phyloP scores from a whole-genome alignment of 2,329 filamentous ascomycete genomes.

The Phaeosphaeria sp. region DNA sequence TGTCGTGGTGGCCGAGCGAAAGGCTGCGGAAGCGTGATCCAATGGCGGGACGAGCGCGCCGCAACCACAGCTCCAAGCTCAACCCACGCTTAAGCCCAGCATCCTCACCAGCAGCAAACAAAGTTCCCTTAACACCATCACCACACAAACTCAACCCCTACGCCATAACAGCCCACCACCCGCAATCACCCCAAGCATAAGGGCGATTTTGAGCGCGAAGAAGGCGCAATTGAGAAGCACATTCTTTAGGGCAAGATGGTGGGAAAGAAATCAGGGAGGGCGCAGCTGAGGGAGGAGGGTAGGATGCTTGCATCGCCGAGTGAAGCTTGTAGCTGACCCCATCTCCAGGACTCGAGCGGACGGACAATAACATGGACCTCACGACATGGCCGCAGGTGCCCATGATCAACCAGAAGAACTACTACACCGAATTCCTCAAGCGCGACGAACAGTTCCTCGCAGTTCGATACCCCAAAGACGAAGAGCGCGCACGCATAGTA shows the following conservation, averaged over 20 bases:
- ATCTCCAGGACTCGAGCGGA: conserved; percentile 81
- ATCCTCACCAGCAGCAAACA: neutral
- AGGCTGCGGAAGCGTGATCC: conserved; percentile 21
- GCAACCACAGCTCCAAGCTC: conserved; percentile 10
- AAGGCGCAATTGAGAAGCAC: neutral
- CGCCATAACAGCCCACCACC: neutral
- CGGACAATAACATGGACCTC: conserved; percentile 97
- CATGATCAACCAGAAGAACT: conserved; percentile 99
- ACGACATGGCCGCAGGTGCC: conserved; percentile 91
- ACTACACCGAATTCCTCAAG: conserved; percentile 94
- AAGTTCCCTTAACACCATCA: conserved; percentile 8
- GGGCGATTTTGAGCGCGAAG: neutral
- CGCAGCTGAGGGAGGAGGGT: conserved; percentile 67
- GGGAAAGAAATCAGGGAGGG: conserved; percentile 70
- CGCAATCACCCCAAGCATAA: neutral
- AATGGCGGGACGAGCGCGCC: conserved; percentile 22
- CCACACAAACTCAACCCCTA: conserved; percentile 3
- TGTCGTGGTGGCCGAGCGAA: conserved; percentile 5
- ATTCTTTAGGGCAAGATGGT: conserved; percentile 58
- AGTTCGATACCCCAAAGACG: conserved; percentile 85
- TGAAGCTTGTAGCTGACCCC: conserved; percentile 13
- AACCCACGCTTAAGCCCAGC: neutral
- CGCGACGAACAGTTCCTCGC: conserved; percentile 95
- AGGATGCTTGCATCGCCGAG: conserved; percentile 20
- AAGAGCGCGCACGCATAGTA: conserved; percentile 81